Evolutionary conservation across 2,329 filamentous ascomycete species (phyloP), one percentile per base, ranked within the genome.

Genomic region (Sphaerulina vaccinii): DNA sequence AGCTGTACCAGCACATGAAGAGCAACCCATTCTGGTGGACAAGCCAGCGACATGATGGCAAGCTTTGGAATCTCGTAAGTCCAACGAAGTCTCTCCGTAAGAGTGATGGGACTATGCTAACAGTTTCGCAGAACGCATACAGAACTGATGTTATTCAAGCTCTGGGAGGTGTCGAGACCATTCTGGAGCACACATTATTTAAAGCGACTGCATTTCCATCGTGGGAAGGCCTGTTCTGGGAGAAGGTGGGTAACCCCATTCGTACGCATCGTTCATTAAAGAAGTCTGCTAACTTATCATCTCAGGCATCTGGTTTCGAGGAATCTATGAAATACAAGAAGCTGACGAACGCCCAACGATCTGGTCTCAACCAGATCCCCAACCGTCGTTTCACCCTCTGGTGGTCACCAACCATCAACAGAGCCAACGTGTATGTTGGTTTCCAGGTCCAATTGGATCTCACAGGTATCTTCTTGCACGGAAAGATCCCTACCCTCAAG

Each of bases 1-100:
- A 99, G 78, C 85, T 93, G 23, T 99, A 97, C 68, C 92, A 97
- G 70, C 79, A 97, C 55, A 97, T 99, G 92, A 96, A 95, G 82
- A 95, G 87, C 73, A 96, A 97, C 68, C 93, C 93, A 0, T 97
- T 97, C 79, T 96, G 91, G 90, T 99, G 93, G 93, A 99, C 93
- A 3, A 95, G 88, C 65, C 92, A 97, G 71, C 81, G 93, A 33
- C 95, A 99, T 65, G 93, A 99, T 65, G 93, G 93, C 68, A 97
- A 97, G 67, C 73, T 99, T 3, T 99, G 93, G 93, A 96, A 96
- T 59, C 29, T 52, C 8, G 39, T 21, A 2, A 16, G 7, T 32
- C 8, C 13, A 9, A 11, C 2, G 13, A 29, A 29, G 2, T 11
- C 13, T 2, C 24, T 8, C 8, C 4, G 24, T 29, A n/a, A n/a